Evolutionary conservation across 1,139 yeast species (phyloP).

Genomic region (Pichiaceae sp.): DNA sequence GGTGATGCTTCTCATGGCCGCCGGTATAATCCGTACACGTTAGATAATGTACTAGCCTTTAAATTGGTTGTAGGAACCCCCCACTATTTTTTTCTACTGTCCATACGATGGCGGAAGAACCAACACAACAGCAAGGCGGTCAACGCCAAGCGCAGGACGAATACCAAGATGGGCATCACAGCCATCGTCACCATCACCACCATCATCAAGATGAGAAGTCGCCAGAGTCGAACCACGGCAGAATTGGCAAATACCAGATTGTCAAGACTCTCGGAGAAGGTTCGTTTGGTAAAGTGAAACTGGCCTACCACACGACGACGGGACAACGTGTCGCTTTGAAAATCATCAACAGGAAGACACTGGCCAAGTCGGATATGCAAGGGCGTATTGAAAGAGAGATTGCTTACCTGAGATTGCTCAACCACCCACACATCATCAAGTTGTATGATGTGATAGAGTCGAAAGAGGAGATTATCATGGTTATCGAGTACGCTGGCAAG

Average conservation of each 20-base stretch:
- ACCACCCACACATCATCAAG: conserved; percentile 97
- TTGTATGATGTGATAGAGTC: conserved; percentile 93
- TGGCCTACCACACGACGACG: conserved; percentile 88
- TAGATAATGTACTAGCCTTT: too few species aligned
- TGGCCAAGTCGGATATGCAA: conserved; percentile 96
- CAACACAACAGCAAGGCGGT: too few species aligned
- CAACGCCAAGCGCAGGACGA: conserved; percentile 3
- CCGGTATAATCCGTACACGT: conserved; percentile 94
- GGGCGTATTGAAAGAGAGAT: conserved; percentile 95
- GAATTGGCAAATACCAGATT: conserved; percentile 90
- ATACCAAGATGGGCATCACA: conserved; percentile 9
- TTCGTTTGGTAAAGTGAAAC: conserved; percentile 92
- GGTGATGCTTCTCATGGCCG: conserved; percentile 85
- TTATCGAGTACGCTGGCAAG: conserved; percentile 93
- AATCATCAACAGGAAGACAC: conserved; percentile 86
- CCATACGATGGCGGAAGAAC: too few species aligned
- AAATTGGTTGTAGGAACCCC: too few species aligned
- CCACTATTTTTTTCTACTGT: neutral
- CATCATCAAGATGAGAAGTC: neutral
- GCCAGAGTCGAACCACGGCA: conserved; percentile 12
- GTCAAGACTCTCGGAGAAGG: conserved; percentile 96
- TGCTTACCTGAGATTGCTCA: conserved; percentile 73
- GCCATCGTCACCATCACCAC: conserved; percentile 10
- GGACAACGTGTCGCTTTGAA: conserved; percentile 93
- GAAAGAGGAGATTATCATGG: conserved; percentile 95